phyloP scores from a whole-genome alignment of 352 stramenopile species.

The Pythium pyrilobum region DNA sequence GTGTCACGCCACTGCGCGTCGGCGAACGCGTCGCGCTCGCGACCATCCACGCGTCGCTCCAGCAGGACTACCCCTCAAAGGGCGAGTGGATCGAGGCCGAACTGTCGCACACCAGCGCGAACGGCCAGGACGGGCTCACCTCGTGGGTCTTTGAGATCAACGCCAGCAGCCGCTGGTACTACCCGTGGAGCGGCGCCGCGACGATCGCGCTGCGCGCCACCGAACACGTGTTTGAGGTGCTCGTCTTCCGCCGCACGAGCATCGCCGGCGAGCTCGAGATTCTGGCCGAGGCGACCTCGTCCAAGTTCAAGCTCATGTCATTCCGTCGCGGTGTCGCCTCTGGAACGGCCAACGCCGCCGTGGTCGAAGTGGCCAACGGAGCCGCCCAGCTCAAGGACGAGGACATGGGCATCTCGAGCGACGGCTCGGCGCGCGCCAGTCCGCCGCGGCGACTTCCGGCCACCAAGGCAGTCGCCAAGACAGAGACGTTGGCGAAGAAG shows the following conservation, averaged over 20 bases:
- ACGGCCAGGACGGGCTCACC: no score
- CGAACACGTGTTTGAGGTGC: slow-evolving; percentile 37
- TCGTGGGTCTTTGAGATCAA: slow-evolving; percentile 42
- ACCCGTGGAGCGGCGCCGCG: slow-evolving; percentile 57
- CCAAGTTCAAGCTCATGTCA: slow-evolving; percentile 9
- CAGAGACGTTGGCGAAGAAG: not conserved
- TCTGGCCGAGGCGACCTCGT: not conserved
- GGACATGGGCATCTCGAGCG: not conserved
- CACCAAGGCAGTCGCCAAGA: not conserved
- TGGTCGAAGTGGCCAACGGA: not conserved
- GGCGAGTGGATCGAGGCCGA: slow-evolving; percentile 47
- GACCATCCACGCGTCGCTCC: slow-evolving; percentile 21
- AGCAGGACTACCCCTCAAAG: slow-evolving; percentile 43
- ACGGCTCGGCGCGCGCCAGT: not conserved
- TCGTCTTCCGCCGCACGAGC: slow-evolving; percentile 1
- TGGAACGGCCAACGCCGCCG: not conserved
- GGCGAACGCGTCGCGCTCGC: slow-evolving; percentile 1
- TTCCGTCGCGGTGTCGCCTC: slow-evolving; percentile 2
- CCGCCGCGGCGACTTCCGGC: not conserved
- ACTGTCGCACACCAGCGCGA: no score
- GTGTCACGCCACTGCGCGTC: slow-evolving; percentile 16
- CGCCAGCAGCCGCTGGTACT: slow-evolving; percentile 47
- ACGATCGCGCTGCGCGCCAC: slow-evolving; percentile 50
- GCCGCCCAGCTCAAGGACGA: not conserved
- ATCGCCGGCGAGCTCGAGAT: not conserved